Evolutionary conservation across 2,329 filamentous ascomycete species (phyloP).

Genomic region (Venturia asperata): DNA sequence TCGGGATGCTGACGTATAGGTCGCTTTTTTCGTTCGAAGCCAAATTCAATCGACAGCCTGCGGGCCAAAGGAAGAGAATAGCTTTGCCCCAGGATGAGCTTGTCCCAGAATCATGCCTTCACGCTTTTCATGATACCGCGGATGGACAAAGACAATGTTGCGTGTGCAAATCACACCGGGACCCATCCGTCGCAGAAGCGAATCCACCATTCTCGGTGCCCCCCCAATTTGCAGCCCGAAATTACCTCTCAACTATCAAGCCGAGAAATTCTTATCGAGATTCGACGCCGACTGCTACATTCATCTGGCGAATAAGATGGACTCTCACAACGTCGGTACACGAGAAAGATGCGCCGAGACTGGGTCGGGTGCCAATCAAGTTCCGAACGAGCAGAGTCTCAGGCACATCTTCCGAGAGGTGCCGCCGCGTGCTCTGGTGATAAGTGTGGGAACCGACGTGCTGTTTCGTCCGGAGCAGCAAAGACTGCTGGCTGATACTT

Average conservation of each 20-base stretch:
- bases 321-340: conserved; percentile 32
- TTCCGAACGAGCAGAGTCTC: conserved; percentile 23
- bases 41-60: conserved; percentile 29
- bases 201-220: conserved; percentile 37
- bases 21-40: conserved; percentile 31
- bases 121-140: too few species aligned
- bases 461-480: conserved; percentile 32
- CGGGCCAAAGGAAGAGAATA: not conserved
- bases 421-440: conserved; percentile 28
- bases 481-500: conserved; percentile 26
- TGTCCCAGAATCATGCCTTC: not conserved
- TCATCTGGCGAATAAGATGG: conserved; percentile 35
- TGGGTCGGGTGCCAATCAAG: conserved; percentile 4
- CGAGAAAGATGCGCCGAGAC: conserved; percentile 21
- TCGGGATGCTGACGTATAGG: conserved; percentile 37
- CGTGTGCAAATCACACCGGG: too few species aligned
- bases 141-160: not conserved
- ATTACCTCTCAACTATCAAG: conserved; percentile 33
- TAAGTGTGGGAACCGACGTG: conserved; percentile 32
- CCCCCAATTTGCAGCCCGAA: conserved; percentile 31
- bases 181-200: conserved; percentile 22
- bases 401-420: conserved; percentile 24
- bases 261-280: conserved; percentile 33
- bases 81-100: not conserved
- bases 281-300: conserved; percentile 38